These are phyloP conservation scores for Venturia carpophila DNA, from an alignment of 2,329 filamentous ascomycete genomes.

Conservation along the genomic window DNA sequence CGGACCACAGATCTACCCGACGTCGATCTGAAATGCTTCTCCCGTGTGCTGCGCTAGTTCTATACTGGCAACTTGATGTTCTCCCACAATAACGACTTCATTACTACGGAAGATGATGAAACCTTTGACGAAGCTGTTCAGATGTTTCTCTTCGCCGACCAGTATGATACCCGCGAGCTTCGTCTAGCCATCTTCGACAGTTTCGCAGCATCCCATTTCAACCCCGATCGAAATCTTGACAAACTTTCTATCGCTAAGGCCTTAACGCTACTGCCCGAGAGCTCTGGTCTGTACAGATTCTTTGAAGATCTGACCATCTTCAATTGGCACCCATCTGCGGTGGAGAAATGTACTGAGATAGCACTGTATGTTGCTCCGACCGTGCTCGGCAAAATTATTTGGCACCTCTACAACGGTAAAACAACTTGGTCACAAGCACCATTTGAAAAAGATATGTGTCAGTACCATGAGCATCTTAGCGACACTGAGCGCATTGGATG, in stretches of 20 bases:
- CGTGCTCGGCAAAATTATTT: too few relatives aligned
- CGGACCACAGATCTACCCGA: not conserved
- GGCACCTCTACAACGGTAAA: too few relatives aligned
- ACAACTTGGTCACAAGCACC: too few relatives aligned
- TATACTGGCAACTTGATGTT: not conserved
- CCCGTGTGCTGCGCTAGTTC: not conserved
- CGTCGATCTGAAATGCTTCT: not conserved
- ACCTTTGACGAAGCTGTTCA: not conserved
- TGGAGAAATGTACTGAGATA: not conserved
- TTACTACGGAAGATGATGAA: too few relatives aligned
- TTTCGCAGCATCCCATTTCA: not conserved
- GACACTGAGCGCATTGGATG: not conserved
- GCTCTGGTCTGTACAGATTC: not conserved
- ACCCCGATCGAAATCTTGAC: not conserved
- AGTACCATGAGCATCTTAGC: not conserved
- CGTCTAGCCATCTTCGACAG: not conserved
- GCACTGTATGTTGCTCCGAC: not conserved
- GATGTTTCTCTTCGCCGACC: slow-evolving; percentile 4
- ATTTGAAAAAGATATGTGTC: not conserved
- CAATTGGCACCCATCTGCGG: not conserved
- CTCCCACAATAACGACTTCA: not conserved
- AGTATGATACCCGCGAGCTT: not conserved
- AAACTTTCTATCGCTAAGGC: not conserved
- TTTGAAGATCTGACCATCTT: not conserved
- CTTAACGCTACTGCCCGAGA: not conserved